Base-by-base conservation (phyloP, 75 land plant genomes). In the Gnetum montanum region DNA sequence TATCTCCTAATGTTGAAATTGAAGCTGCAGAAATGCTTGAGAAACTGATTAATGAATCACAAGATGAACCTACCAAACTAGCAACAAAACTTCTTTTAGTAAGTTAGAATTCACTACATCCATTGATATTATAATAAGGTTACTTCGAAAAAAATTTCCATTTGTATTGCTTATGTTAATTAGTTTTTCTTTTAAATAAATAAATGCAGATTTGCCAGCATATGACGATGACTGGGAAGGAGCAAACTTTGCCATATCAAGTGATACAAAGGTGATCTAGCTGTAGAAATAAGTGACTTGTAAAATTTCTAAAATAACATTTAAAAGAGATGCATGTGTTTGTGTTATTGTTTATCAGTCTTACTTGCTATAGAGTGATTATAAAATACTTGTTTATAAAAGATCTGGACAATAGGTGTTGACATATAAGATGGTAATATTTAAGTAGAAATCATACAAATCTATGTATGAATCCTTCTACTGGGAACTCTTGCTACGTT, bases 51-150 rank as follows among this genome's bases (percentile, higher is more conserved):
- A 88, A 86, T 43, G 99, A 95, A 8, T 78, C 84, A 49, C 83
- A 64, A 63, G 87, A 90, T 65, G 99, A 95, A 55, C 99, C 99
- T 34, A 65, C 71, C 29, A 90, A 86, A 62, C 46, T 95, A 62
- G 99, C 99, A 15, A 64, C 91, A 34, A 95, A 87, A 63, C 99
- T 95, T 40, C 83, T 75, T 63, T 81, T 88, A 77, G 99, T 90
- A 33, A 6, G 86, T 73, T 44, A 1, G 18, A 18, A 8, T 22
- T 26, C 35, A 33, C 28, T 43, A 43, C 11, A 12, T 6, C 35
- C n/a, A n/a, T n/a, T n/a, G n/a, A n/a, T n/a, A n/a, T n/a, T n/a
- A n/a, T n/a, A 37, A 5, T 11, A 40, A 36, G n/a, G 37, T 1
- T 43, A 33, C 19, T 34, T 50, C 30, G 33, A 6, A 25, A 47